Evolutionary conservation across 2,329 filamentous ascomycete genomes (phyloP).

Genomic region (Venturia aucupariae): DNA sequence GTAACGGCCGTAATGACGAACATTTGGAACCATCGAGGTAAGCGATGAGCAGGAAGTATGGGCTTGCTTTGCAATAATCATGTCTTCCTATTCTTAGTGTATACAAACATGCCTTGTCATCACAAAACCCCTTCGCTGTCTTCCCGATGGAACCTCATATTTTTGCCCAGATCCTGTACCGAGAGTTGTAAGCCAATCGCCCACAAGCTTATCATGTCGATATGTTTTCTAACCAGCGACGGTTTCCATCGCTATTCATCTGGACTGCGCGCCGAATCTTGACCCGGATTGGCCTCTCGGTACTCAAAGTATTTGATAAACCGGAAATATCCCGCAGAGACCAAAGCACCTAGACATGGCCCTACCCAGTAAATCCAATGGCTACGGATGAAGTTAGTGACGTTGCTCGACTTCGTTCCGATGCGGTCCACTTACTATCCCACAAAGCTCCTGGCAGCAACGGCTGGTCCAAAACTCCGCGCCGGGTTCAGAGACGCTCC

Average conservation of each 20-base stretch:
- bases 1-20: too few relatives aligned
- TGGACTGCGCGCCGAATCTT: constrained; percentile 6
- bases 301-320: constrained; percentile 14
- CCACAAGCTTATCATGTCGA: background rate
- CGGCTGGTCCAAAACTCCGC: constrained; percentile 11
- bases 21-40: too few relatives aligned
- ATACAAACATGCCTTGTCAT: background rate
- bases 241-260: background rate
- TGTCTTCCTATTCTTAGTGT: background rate
- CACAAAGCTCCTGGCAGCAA: constrained; percentile 12
- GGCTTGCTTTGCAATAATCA: background rate
- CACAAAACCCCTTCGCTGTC: background rate
- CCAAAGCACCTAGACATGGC: constrained; percentile 10
- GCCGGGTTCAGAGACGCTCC: constrained; percentile 13
- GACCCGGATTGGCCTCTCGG: constrained; percentile 15
- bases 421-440: background rate
- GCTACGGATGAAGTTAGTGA: background rate
- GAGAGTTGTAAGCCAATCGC: background rate
- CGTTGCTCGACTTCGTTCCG: background rate
- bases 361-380: constrained; percentile 16
- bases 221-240: background rate
- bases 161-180: background rate
- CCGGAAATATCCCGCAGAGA: constrained; percentile 10
- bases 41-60: too few relatives aligned
- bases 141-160: background rate